Conservation (phyloP, 2,329 filamentous ascomycete genomes). For the Fusarium pininemorale region DNA sequence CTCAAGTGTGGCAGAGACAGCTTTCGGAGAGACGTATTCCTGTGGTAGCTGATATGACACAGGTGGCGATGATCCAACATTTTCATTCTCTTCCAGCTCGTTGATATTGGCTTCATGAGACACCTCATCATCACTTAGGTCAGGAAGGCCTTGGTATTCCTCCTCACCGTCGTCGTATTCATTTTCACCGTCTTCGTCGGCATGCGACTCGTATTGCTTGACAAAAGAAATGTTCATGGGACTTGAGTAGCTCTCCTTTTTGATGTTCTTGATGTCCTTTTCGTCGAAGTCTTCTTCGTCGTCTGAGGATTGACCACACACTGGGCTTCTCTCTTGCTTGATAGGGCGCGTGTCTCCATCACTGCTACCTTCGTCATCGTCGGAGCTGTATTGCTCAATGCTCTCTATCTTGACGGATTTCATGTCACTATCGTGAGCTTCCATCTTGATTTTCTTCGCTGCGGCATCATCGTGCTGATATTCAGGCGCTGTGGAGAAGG, state of each 20-base stretch:
- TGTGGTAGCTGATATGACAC: not conserved
- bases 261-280: not conserved
- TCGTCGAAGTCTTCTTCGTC: not conserved
- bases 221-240: not conserved
- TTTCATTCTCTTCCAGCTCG: not conserved
- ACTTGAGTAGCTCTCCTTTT: not conserved
- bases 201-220: not conserved
- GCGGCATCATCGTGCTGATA: not conserved
- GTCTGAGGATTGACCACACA: not conserved
- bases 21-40: not conserved
- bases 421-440: not conserved
- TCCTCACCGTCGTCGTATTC: not conserved
- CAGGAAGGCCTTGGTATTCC: not conserved
- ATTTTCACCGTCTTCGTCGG: not conserved
- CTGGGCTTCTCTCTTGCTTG: not conserved
- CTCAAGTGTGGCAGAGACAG: not conserved
- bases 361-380: not conserved
- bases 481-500: slow-evolving; percentile 10
- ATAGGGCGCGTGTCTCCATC: not conserved
- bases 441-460: not conserved
- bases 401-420: slow-evolving; percentile 4
- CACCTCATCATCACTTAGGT: not conserved
- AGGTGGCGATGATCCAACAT: slow-evolving; percentile 15
- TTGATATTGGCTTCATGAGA: not conserved
- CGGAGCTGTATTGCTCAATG: not conserved